Base-by-base conservation (phyloP, 2,329 filamentous ascomycete species). In the Cladophialophora exuberans region DNA sequence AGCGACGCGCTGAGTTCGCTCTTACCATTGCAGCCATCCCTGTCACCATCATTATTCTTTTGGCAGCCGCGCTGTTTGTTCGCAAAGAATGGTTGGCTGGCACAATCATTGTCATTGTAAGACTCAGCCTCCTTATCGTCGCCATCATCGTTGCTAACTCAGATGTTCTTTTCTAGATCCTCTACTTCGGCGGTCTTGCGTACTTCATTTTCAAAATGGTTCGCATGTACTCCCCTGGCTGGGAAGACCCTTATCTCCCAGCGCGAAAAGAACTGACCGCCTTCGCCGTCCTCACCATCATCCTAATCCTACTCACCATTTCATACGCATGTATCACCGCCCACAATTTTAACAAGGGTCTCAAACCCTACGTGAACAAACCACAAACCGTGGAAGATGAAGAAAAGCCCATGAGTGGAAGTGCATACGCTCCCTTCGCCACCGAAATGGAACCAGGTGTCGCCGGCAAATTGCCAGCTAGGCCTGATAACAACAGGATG, bases 141-240 rank as follows among this genome's bases (percentile, higher is more conserved):
- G 28, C 10, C 26, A 25, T 7, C 15, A 11, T 18, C 11, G 6
- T 45, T 15, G 3, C 25, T 2, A 18, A 17, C 35, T 28, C 53
- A 56, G 28, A 56, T 30, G 43, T 43, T 15, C 28, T 18, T 20
- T 15, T 31, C 33, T 58, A 82, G 79, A 66, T 92, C 48, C 81
- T 97, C 54, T 97, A 96, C 74, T 86, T 96, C 62, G 90, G 88
- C 60, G 93, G 86, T 33, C 82, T 97, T 62, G 90, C 86, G 54
- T 99, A 97, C 77, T 99, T 99, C 79, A 83, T 96, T 69, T 99
- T 97, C 83, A 99, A 99, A 80, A 84, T 99, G 51, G 88, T 94
- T 56, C 89, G 94, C 70, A 99, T 99, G 84, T 99, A 96, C 73
- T 84, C 88, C 64, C 76, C 83, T 9, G 71, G 70, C 38, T 82